Conservation (phyloP, 2,329 filamentous ascomycete genomes). For the Trichoderma sp. region DNA sequence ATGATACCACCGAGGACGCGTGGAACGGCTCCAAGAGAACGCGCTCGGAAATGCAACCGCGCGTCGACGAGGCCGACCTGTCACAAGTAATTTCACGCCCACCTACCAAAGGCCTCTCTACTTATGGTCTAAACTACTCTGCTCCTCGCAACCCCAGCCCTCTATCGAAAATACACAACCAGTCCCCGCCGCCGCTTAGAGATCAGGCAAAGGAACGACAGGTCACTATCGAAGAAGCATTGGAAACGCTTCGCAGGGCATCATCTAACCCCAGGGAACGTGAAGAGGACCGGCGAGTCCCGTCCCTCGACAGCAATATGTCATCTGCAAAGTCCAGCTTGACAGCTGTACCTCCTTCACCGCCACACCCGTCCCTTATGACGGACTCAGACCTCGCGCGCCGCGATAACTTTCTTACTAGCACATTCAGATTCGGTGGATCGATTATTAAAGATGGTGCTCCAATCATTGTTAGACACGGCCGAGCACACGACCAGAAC, state of each 20-base stretch:
- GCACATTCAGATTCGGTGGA: constrained; percentile 53
- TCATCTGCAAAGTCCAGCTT: constrained; percentile 45
- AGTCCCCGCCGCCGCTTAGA: constrained; percentile 31
- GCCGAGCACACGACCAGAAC: constrained; percentile 49
- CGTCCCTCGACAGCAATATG: constrained; percentile 30
- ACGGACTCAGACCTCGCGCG: constrained; percentile 51
- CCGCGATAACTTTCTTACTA: constrained; percentile 59
- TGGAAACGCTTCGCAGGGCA: constrained; percentile 40
- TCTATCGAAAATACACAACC: constrained; percentile 39
- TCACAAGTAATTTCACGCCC: constrained; percentile 48
- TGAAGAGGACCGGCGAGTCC: constrained; percentile 28
- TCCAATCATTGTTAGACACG: constrained; percentile 57
- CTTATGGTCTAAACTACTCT: constrained; percentile 31
- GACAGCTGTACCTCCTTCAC: constrained; percentile 44
- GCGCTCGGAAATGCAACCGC: constrained; percentile 55
- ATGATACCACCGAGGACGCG: constrained; percentile 46
- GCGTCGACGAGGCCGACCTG: constrained; percentile 53
- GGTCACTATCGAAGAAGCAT: constrained; percentile 37
- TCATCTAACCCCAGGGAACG: constrained; percentile 34
- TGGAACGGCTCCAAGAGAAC: constrained; percentile 44
- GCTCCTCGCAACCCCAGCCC: constrained; percentile 40
- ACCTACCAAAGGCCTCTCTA: constrained; percentile 34
- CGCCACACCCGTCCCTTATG: constrained; percentile 54
- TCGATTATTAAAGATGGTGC: constrained; percentile 54
- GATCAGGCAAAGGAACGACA: constrained; percentile 29